Evolutionary conservation across 83 land plant genomes (phyloP).

Genomic region (Picea abies): DNA sequence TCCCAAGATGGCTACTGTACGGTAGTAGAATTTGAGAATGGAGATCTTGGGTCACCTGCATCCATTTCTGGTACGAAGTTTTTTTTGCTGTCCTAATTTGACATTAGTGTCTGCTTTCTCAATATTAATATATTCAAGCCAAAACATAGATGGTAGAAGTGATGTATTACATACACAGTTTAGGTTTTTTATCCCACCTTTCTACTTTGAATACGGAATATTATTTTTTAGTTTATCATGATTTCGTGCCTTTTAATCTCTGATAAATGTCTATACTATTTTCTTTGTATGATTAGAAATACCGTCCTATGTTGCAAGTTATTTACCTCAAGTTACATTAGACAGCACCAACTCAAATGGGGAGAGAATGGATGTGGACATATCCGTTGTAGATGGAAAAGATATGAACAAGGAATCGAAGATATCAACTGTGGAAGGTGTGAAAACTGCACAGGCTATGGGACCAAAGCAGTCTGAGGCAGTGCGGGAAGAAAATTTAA

Average conservation of each 20-base stretch:
- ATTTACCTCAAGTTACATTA: constrained; percentile 16
- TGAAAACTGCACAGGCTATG: background rate
- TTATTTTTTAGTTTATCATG: constrained; percentile 14
- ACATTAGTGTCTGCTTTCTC: background rate
- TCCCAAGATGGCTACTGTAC: constrained; percentile 97
- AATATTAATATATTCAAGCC: background rate
- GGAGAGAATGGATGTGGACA: background rate
- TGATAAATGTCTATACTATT: background rate
- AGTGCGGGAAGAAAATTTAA: constrained; percentile 1
- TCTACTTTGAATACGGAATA: background rate
- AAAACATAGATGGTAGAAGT: background rate
- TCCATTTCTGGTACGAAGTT: constrained; percentile 49
- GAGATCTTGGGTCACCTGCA: constrained; percentile 71
- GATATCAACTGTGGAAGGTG: background rate
- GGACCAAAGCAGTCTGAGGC: background rate
- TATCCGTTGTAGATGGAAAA: background rate
- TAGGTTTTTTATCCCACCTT: background rate
- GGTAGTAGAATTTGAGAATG: constrained; percentile 75
- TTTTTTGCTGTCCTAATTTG: background rate
- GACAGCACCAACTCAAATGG: background rate
- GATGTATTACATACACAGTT: background rate
- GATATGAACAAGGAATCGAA: background rate
- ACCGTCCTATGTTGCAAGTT: constrained; percentile 25
- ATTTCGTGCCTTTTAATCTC: background rate
- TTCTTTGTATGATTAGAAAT: constrained; percentile 10